Conservation (phyloP, 306 rosid species). For the Cucumis hystrix region DNA sequence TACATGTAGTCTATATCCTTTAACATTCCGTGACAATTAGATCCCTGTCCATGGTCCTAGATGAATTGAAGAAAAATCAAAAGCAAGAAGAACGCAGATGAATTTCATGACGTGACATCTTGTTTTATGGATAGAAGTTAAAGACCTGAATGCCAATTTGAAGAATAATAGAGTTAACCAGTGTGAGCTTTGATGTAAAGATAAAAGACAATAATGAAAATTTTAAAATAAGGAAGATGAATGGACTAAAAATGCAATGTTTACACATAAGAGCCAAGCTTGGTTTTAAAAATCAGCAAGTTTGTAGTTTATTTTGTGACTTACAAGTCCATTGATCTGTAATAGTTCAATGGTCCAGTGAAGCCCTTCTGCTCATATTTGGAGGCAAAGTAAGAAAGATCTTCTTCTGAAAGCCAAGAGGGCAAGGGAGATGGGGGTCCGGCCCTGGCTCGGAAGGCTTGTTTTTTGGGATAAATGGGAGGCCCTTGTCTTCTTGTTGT, state of each 20-base stretch:
- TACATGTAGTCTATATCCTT: neutral
- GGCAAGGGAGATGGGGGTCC: conserved; percentile 37
- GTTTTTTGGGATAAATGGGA: conserved; percentile 35
- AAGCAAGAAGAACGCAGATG: neutral
- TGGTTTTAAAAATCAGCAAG: neutral
- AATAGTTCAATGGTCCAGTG: conserved; percentile 60
- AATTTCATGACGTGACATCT: neutral
- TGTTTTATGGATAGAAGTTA: neutral
- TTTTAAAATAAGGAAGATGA: neutral
- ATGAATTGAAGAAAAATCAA: neutral
- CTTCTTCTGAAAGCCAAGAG: conserved; percentile 66
- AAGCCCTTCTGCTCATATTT: conserved; percentile 50
- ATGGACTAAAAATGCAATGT: neutral
- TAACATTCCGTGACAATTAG: neutral
- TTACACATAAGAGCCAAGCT: too few relatives aligned
- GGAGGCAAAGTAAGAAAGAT: conserved; percentile 35
- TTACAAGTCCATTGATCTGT: conserved; percentile 46
- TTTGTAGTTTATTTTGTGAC: neutral
- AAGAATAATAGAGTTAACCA: neutral
- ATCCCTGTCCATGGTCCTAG: neutral
- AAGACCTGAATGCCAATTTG: neutral
- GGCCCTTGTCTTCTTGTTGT: conserved; percentile 46
- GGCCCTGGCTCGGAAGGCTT: conserved; percentile 20
- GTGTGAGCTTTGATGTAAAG: too few relatives aligned
- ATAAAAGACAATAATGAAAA: too few relatives aligned